Evolutionary conservation across 305 asterid species (phyloP), one percentile per base, ranked within the genome.

Genomic region (Fraxinus xanthoxyloides): DNA sequence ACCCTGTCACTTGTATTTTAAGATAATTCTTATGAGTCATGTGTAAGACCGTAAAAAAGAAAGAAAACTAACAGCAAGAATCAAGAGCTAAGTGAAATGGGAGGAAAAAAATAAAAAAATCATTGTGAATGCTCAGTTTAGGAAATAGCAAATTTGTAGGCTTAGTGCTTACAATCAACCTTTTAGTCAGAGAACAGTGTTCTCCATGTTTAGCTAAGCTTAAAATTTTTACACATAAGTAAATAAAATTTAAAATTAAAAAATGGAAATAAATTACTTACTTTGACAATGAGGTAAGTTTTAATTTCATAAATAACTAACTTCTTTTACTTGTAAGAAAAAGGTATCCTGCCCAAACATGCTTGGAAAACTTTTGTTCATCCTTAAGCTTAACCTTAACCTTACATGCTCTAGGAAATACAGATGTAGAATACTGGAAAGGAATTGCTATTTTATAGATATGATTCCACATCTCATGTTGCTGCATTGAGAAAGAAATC

Each of bases 401-500:
- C 24, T 23, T 7, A 24, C 72, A 63, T 9, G 72, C 63, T 51
- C 24, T 51, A 51, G 63, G 63, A 51, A 51, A 19, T 12, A 56
- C 67, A 56, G 12, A 56, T 56, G 13, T 21, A 56, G 67, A 56
- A 19, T 56, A 56, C 26, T 56, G 67, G 67, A 7, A 56, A 56
- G 67, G 26, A 54, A n/a, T 54, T 54, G 65, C 65, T 19, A 54
- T 54, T 54, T 48, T 54, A 54, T 54, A n/a, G 26, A 54, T 5
- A 54, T 54, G 10, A 54, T 17, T 48, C 51, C 36, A 19, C 74
- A 28, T 30, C 34, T 70, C 77, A 48, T 15, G 19, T 65, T 15
- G 72, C 74, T 76, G 69, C 80, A 59, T 38, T 74, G 59, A 28
- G 26, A 73, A 73, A 74, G 17, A 43, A 78, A 61, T 61, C 19